Evolutionary conservation across 768 basidiomycete species (phyloP).

Genomic region (Tubosaeta brunneosetosa): DNA sequence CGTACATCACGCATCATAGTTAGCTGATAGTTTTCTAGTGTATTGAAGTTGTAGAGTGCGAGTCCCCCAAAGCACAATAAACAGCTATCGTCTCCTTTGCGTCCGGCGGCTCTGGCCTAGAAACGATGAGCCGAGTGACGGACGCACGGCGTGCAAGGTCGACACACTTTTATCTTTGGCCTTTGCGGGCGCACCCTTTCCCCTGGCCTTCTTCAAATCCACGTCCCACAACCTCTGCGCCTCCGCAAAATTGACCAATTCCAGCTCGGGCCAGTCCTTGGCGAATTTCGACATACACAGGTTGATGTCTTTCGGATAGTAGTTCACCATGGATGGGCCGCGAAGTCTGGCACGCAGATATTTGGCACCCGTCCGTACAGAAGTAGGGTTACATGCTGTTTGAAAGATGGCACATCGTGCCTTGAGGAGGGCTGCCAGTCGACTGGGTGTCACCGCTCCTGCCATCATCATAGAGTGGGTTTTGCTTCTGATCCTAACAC

Average conservation of each 20-base stretch:
- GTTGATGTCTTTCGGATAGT: conserved; percentile 65
- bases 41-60: too few relatives aligned
- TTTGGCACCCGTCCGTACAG: conserved; percentile 83
- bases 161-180: conserved; percentile 61
- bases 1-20: not conserved
- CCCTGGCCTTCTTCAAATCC: conserved; percentile 62
- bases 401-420: conserved; percentile 76
- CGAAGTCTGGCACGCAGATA: conserved; percentile 78
- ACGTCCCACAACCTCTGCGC: conserved; percentile 65
- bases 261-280: conserved; percentile 49
- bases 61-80: not conserved
- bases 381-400: conserved; percentile 82
- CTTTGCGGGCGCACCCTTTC: conserved; percentile 82
- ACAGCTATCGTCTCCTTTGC: conserved; percentile 37
- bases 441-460: not conserved
- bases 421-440: conserved; percentile 52
- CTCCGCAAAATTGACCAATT: conserved; percentile 63
- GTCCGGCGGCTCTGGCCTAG: conserved; percentile 51
- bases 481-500: not conserved
- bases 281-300: conserved; percentile 51
- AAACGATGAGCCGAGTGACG: conserved; percentile 1
- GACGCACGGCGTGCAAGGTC: not conserved
- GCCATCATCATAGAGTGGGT: not conserved
- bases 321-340: conserved; percentile 81
- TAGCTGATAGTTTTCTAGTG: too few relatives aligned